phyloP scores from a whole-genome alignment of 1,284 basidiomycete species.

The Leccinum pachyderme region DNA sequence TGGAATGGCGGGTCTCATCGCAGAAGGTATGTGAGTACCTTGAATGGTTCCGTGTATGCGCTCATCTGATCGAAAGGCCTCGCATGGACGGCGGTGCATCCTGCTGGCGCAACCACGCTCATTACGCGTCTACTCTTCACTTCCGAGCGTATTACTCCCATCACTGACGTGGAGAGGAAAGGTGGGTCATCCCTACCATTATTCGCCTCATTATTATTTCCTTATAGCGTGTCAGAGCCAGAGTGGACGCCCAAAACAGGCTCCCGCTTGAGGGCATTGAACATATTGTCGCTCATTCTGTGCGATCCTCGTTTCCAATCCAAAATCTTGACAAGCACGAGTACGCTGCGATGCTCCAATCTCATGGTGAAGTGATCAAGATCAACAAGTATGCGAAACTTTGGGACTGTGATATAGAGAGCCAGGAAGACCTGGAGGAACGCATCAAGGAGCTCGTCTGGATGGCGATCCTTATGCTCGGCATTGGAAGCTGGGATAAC shows the following conservation, averaged over 20 bases:
- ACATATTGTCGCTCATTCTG: constrained; percentile 39
- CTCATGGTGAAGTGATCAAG: constrained; percentile 32
- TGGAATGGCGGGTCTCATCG: constrained; percentile 56
- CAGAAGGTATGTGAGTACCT: constrained; percentile 48
- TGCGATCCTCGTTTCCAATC: constrained; percentile 33
- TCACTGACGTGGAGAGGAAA: constrained; percentile 26
- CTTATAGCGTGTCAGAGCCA: neutral
- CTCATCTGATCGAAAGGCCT: constrained; percentile 35
- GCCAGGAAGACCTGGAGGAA: constrained; percentile 26
- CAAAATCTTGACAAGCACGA: constrained; percentile 30
- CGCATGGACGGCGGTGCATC: constrained; percentile 43
- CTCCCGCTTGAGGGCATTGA: constrained; percentile 36
- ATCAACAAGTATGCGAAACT: constrained; percentile 32
- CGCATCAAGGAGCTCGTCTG: constrained; percentile 34
- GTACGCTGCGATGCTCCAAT: constrained; percentile 31
- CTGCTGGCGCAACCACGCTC: constrained; percentile 29
- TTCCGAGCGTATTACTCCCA: constrained; percentile 25
- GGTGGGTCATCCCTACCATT: constrained; percentile 7
- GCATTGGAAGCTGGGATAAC: constrained; percentile 34
- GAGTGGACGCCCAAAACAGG: constrained; percentile 25
- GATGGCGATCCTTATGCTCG: constrained; percentile 33
- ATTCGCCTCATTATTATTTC: neutral
- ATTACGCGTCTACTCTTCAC: constrained; percentile 33
- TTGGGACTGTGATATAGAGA: constrained; percentile 32
- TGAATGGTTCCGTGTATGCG: neutral